phyloP scores from a whole-genome alignment of 305 asterid species.

The Solanum aculeatissimum region DNA sequence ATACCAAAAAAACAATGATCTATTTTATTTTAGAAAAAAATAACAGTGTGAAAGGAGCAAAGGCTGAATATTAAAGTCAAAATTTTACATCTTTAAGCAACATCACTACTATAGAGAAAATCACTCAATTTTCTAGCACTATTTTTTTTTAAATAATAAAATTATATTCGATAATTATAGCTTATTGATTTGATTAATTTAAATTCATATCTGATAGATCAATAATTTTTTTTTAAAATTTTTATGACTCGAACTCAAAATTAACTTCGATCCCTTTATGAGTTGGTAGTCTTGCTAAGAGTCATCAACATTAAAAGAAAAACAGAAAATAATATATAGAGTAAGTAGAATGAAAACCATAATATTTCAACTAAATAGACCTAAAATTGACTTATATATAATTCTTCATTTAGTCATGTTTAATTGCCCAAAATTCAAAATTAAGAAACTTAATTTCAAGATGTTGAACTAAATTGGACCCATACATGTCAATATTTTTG shows the following conservation, averaged over 20 bases:
- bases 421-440: background rate
- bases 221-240: background rate
- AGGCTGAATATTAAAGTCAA: background rate
- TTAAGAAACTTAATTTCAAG: background rate
- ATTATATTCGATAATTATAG: background rate
- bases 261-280: background rate
- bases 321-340: background rate
- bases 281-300: background rate
- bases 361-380: background rate
- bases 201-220: accelerated
- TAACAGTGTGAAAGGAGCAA: background rate
- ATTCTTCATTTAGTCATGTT: background rate
- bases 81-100: background rate
- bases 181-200: background rate
- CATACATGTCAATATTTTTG: background rate
- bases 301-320: background rate
- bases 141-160: background rate
- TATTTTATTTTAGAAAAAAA: background rate
- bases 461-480: background rate
- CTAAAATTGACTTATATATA: background rate
- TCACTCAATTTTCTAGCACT: background rate
- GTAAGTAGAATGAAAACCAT: background rate
- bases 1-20: background rate
- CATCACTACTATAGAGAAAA: background rate
- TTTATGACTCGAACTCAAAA: background rate